Evolutionary conservation across 2,329 filamentous ascomycete genomes (phyloP), one percentile per base, ranked within the genome.

Genomic region (Colletotrichum plurivorum): DNA sequence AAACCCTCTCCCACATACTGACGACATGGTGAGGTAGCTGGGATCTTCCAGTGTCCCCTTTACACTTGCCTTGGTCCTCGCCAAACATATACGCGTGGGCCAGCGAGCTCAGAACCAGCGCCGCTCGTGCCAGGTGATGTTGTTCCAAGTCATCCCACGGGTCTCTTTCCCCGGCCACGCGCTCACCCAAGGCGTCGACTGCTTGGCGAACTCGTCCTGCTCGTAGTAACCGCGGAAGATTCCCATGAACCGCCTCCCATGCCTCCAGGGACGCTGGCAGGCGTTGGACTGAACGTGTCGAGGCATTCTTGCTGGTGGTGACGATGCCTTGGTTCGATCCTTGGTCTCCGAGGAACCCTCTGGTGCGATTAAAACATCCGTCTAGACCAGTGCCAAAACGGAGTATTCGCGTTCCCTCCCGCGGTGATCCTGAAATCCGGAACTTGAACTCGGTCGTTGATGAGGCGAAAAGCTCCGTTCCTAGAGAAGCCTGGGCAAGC

Each of bases 31-130:
- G 41, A 22, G 66, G 66, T 8, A 66, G 20, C 27, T 66, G 61
- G 6, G 16, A 9, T 15, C 43, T 49, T 12, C 53, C 48, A 5
- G 10, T 15, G 3, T 48, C 22, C 7, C 20, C 43, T 20, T 56
- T 55, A 41, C 15, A 20, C 12, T 59, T 59, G 20, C 20, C n/a
- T 36, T 59, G 53, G 7, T 54, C 55, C 55, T 52, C 41, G 9
- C 62, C 62, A 36, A 60, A 69, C 62, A 66, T 69, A 41, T 66
- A 69, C 8, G 66, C 66, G 43, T 69, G 66, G 5, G 66, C 61
- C 54, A 69, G 49, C 22, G 62, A 54, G 43, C 66, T 69, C 36
- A 69, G 18, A 4, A 69, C 55, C 3, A 69, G 43, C 10, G 66
- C 66, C 5, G 66, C 66, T 51, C 66, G 41, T 8, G 66, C 36